These are phyloP conservation scores for Malassezia equina DNA, from an alignment of 1,284 basidiomycete species.

Conservation along the genomic window DNA sequence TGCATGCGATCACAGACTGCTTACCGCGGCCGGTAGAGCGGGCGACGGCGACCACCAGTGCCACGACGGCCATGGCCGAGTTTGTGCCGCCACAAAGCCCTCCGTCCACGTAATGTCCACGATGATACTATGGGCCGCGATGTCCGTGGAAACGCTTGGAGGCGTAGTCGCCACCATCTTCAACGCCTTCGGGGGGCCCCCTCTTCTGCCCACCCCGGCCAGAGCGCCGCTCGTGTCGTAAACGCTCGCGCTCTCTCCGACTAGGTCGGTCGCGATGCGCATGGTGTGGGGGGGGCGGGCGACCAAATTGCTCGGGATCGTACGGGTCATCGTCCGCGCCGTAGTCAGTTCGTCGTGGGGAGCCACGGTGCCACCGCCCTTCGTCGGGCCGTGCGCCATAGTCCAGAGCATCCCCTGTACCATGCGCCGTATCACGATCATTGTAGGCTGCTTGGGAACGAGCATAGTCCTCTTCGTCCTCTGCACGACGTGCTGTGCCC, in stretches of 20 bases:
- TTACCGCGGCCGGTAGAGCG: not conserved
- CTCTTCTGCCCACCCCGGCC: constrained; percentile 18
- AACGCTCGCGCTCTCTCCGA: constrained; percentile 21
- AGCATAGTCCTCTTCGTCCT: constrained; percentile 14
- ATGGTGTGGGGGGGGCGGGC: not conserved
- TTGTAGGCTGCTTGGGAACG: constrained; percentile 24
- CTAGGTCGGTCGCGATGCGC: constrained; percentile 8
- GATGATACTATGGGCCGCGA: not conserved
- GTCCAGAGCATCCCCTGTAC: constrained; percentile 36
- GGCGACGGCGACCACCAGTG: not conserved
- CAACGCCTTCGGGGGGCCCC: constrained; percentile 5
- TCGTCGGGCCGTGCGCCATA: constrained; percentile 25
- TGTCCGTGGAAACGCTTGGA: constrained; percentile 11
- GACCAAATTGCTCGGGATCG: constrained; percentile 17
- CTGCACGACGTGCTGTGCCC: not conserved
- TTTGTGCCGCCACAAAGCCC: not conserved
- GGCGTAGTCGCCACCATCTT: constrained; percentile 8
- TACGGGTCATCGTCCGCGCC: not conserved
- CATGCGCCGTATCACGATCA: constrained; percentile 36
- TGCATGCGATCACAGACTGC: not conserved
- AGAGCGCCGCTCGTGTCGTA: constrained; percentile 14
- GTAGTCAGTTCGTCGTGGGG: not conserved
- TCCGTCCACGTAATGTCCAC: not conserved
- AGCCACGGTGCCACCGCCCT: not conserved
- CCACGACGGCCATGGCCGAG: not conserved